Percentiles rank a stretch among this genome's conserved stretches.
Conservation (phyloP, 495 filamentous ascomycete genomes). For the Aspergillus campestris region DNA sequence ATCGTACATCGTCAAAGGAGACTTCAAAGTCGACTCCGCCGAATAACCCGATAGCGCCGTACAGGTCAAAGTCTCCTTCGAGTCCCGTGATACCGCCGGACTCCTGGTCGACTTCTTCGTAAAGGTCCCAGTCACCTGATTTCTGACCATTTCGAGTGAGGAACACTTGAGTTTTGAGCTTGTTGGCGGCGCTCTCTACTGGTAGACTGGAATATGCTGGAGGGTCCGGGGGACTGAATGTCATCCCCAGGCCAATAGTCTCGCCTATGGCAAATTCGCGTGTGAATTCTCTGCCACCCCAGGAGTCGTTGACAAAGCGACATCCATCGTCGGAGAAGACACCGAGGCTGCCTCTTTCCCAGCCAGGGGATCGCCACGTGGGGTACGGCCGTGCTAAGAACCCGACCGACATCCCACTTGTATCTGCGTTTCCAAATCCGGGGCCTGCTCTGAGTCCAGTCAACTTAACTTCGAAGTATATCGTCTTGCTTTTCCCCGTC, state of each 20-base stretch:
- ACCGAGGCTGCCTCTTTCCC: slow-evolving; percentile 78
- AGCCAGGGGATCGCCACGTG: slow-evolving; percentile 78
- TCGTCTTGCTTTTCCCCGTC: slow-evolving; percentile 45
- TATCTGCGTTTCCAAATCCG: slow-evolving; percentile 24
- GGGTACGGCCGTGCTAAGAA: slow-evolving; percentile 79
- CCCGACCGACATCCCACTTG: slow-evolving; percentile 65
- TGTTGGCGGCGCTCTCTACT: slow-evolving; percentile 10
- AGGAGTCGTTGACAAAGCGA: slow-evolving; percentile 77
- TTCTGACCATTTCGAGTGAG: slow-evolving; percentile 64
- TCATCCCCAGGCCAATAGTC: slow-evolving; percentile 63
- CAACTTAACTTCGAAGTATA: slow-evolving; percentile 76
- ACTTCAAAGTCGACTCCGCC: slow-evolving; percentile 65
- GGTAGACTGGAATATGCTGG: slow-evolving; percentile 14
- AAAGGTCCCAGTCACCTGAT: slow-evolving; percentile 67
- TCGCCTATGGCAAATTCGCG: slow-evolving; percentile 44
- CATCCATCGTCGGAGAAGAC: slow-evolving; percentile 90
- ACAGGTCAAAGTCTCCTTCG: slow-evolving; percentile 73
- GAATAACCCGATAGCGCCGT: slow-evolving; percentile 70
- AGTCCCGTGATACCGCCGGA: slow-evolving; percentile 63
- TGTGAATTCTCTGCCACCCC: slow-evolving; percentile 71
- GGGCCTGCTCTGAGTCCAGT: slow-evolving; percentile 30
- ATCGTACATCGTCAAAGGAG: slow-evolving; percentile 47
- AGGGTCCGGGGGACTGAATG: slow-evolving; percentile 30
- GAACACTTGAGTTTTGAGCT: slow-evolving; percentile 55
- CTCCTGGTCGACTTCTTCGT: slow-evolving; percentile 70